Percentiles rank a stretch among this genome's conserved stretches.
phyloP scores from a whole-genome alignment of 176 grass and related monocot genomes.

The Phoenix dactylifera region DNA sequence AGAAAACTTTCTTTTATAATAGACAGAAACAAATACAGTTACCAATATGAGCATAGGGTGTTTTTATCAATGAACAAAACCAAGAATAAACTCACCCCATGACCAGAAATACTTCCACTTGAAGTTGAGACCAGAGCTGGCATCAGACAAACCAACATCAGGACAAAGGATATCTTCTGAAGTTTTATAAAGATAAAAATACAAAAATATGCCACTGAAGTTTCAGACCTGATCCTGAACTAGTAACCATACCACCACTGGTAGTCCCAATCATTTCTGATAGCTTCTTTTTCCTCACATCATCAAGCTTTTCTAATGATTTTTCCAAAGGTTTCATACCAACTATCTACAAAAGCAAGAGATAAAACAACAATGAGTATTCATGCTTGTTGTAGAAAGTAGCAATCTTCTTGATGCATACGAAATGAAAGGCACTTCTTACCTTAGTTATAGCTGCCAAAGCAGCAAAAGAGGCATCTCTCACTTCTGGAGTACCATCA shows the following conservation, averaged over 20 bases:
- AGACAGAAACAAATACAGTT: too few species aligned
- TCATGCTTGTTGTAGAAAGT: too few species aligned
- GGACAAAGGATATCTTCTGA: too few species aligned
- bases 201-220: not conserved
- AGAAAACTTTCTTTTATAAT: too few species aligned
- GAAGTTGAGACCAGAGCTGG: constrained; percentile 39
- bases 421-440: not conserved
- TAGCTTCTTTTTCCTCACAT: constrained; percentile 95
- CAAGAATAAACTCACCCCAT: constrained; percentile 42
- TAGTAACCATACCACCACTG: constrained; percentile 31
- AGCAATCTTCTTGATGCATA: too few species aligned
- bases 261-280: constrained; percentile 90
- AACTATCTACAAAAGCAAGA: constrained; percentile 72
- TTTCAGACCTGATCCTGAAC: constrained; percentile 52
- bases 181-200: too few species aligned
- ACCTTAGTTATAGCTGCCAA: constrained; percentile 95
- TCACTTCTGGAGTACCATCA: constrained; percentile 91
- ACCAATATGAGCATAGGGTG: too few species aligned
- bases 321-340: constrained; percentile 95
- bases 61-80: not conserved
- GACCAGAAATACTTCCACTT: constrained; percentile 35
- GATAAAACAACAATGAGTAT: not conserved
- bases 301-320: constrained; percentile 92
- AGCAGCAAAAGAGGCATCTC: constrained; percentile 78
- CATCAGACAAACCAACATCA: constrained; percentile 13